Conservation (phyloP, 2,329 filamentous ascomycete genomes). For the Botrytis cinerea region DNA sequence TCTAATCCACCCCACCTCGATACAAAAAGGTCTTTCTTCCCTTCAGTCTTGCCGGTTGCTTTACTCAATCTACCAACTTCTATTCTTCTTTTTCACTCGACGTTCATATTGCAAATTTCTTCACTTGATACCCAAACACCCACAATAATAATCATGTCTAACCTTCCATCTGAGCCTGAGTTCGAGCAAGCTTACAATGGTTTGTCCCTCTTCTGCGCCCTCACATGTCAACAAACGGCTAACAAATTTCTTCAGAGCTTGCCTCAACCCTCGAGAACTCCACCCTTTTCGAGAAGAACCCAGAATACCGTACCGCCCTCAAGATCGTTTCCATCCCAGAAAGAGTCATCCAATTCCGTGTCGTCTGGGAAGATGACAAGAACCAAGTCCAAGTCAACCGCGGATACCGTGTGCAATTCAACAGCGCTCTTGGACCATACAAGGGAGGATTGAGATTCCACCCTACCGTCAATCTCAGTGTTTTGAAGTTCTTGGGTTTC, state of each 20-base stretch:
- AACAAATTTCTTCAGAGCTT: constrained; percentile 64
- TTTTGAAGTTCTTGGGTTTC: constrained; percentile 96
- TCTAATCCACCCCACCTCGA: constrained; percentile 15
- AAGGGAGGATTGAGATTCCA: constrained; percentile 97
- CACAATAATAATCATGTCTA: constrained; percentile 61
- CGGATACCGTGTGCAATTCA: constrained; percentile 97
- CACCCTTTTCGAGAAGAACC: constrained; percentile 88
- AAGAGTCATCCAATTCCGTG: constrained; percentile 95
- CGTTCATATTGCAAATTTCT: background rate
- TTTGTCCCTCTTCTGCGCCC: constrained; percentile 42
- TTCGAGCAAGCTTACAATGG: constrained; percentile 98
- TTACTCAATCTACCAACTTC: background rate
- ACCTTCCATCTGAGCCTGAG: constrained; percentile 87
- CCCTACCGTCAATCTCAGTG: constrained; percentile 77
- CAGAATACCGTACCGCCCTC: constrained; percentile 90
- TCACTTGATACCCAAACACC: constrained; percentile 18
- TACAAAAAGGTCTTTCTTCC: constrained; percentile 19
- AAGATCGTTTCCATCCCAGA: constrained; percentile 87
- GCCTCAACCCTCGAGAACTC: constrained; percentile 92
- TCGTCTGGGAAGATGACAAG: constrained; percentile 95
- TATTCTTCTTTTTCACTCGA: background rate
- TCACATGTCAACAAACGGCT: constrained; percentile 6
- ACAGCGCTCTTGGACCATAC: constrained; percentile 95
- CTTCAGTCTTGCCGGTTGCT: background rate
- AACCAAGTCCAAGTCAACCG: constrained; percentile 88